These are phyloP conservation scores for Podila epicladia DNA, from an alignment of 192 early-diverging fungal species.

Conservation along the genomic window DNA sequence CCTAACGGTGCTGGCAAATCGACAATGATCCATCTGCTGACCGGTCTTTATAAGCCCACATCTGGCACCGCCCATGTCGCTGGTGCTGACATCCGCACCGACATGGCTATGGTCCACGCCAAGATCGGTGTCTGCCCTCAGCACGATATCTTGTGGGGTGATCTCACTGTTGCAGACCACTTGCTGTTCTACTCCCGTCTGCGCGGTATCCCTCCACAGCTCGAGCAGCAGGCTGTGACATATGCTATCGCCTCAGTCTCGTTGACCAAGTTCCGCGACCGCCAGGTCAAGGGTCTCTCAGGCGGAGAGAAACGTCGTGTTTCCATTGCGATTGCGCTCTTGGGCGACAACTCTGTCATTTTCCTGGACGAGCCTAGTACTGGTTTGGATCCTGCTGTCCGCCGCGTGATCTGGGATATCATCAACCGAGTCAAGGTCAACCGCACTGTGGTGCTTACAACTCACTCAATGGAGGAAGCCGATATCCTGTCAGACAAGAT, in stretches of 20 bases:
- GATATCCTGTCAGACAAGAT: slow-evolving; percentile 62
- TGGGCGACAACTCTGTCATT: slow-evolving; percentile 60
- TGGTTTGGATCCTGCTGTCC: slow-evolving; percentile 64
- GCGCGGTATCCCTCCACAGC: slow-evolving; percentile 50
- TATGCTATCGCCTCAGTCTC: slow-evolving; percentile 39
- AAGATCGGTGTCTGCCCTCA: slow-evolving; percentile 66
- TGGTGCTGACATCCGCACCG: slow-evolving; percentile 43
- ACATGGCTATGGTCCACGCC: slow-evolving; percentile 38
- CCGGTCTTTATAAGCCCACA: slow-evolving; percentile 29
- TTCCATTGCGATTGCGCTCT: slow-evolving; percentile 59
- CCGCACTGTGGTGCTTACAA: slow-evolving; percentile 66
- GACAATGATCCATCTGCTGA: slow-evolving; percentile 54
- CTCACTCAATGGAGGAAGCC: slow-evolving; percentile 75
- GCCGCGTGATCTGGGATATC: slow-evolving; percentile 64
- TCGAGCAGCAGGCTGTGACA: slow-evolving; percentile 25
- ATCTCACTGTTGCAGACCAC: slow-evolving; percentile 60
- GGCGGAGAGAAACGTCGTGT: slow-evolving; percentile 74
- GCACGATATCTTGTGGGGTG: slow-evolving; percentile 59
- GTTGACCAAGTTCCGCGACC: slow-evolving; percentile 48
- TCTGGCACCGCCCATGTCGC: slow-evolving; percentile 42
- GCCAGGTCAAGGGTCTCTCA: slow-evolving; percentile 48
- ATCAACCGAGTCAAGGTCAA: slow-evolving; percentile 58
- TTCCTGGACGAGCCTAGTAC: slow-evolving; percentile 70
- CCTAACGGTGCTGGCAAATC: slow-evolving; percentile 82
- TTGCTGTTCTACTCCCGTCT: slow-evolving; percentile 58